Evolutionary conservation across 2,329 filamentous ascomycete genomes (phyloP), one percentile per base, ranked within the genome.

Genomic region (Alternaria novae-zelandiae): DNA sequence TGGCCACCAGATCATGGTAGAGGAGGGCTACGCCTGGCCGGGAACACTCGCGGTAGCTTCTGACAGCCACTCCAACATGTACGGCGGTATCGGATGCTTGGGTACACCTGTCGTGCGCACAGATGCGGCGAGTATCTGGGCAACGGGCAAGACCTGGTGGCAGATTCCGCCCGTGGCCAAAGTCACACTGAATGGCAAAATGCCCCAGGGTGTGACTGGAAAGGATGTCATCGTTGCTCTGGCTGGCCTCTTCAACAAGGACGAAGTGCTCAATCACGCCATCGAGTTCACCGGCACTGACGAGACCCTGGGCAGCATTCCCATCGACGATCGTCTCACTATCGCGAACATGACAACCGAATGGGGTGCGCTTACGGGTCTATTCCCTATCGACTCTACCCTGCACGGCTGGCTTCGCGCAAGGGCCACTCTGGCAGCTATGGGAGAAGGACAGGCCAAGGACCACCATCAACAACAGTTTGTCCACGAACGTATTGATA

Each of bases 161-260:
- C 92, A 96, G 81, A 87, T 96, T 23, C 95, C 95, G 0, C 93
- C 93, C 0, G 87, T 97, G 26, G 92, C 91, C 1, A 90, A 91
- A 80, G 87, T 97, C 23, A 94, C 87, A 0, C 85, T 98, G 11
- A 92, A 86, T 0, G 94, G 94, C 7, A 80, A 87, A 0, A 82
- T 97, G 7, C 94, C 93, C 0, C 82, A 83, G 1, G 94, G 94
- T 11, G 94, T 97, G 1, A 93, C 91, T 0, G 95, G 94, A 28
- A 98, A 99, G 80, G 96, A 98, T 78, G 91, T 97, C 12, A 98
- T 98, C 69, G 87, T 97, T 25, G 92, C 93, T 0, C 86, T 98
- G 1, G 96, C 93, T 70, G 92, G 91, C 1, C 82, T 97, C 0
- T 96, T 98, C 83, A 91, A 92, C 80, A 88, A 91, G 57, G 91